Base-by-base conservation (phyloP, 352 stramenopile genomes). In the Phytopythium sindhum region DNA sequence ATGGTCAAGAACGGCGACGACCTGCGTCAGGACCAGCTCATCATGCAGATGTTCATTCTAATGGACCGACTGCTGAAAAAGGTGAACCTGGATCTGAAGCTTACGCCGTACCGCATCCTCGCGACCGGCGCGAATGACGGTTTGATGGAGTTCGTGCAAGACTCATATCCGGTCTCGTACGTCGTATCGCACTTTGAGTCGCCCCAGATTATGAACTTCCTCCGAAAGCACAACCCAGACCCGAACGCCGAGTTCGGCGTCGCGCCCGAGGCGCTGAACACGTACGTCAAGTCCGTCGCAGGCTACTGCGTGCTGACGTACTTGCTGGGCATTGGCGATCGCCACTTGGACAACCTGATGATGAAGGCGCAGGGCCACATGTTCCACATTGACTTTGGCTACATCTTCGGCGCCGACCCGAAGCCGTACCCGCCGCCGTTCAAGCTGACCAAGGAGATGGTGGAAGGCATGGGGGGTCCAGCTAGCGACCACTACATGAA, bases 1-100 rank as follows among this genome's bases (percentile, higher is more conserved):
- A 99, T 99, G 80, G 96, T 99, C 57, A 99, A 99, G 81, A 98
- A 98, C 55, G 98, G 98, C 31, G 98, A 99, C 78, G 98, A 99
- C 79, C 73, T 99, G 51, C 86, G 98, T 10, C 98, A 99, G 81
- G 98, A 99, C 79, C 98, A 99, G 77, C 83, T 99, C 57, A 97
- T 99, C 57, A 99, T 99, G 72, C 98, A 99, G 82, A 98, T 99
- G 92, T 98, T 99, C 61, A 97, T 98, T 57, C 79, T 99, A 31
- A 99, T 99, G 97, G 98, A 99, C 72, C 86, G 96, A 9, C 74
- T 99, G 35, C 80, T 99, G 41, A 99, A 99, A 78, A 95, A 98
- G 45, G 96, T 98, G 23, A 99, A 99, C 60, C 68, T 99, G 50
- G 97, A 99, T 69, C 79, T 99, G 21, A 90, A 97, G 67, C 79